Evolutionary conservation across 1,284 basidiomycete species (phyloP), one percentile per base, ranked within the genome.

Genomic region (Moniliophthora roreri): DNA sequence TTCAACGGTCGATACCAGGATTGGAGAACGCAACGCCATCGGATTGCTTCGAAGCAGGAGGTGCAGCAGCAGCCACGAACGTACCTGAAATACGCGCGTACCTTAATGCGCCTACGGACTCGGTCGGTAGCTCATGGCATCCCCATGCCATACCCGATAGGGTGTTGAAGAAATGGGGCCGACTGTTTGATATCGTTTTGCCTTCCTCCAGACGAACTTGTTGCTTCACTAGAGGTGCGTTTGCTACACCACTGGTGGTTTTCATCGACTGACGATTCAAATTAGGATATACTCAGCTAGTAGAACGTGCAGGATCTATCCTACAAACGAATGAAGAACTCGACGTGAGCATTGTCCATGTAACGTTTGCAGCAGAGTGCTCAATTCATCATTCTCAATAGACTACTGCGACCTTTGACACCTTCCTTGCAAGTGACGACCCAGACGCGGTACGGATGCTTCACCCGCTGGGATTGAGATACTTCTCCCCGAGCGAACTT

Each of bases 241-340:
- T 4, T 21, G 11, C 42, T n/a, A 44, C 32, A 47, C 50, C 40
- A 4, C 18, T 18, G 23, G 6, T 45, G 34, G 21, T 23, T n/a
- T n/a, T n/a, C n/a, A n/a, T n/a, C n/a, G n/a, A n/a, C n/a, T n/a
- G n/a, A n/a, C n/a, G n/a, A 16, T 35, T 46, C 21, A 21, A 50
- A 41, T 20, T 16, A 89, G 88, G 87, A 1, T 91, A 91, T 61
- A 87, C 87, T 0, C 83, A 79, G 52, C 73, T 90, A 16, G 87
- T 89, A 1, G 87, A 90, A 69, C 76, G 89, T 21, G 69, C 85
- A 9, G 89, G 89, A 10, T 91, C 89, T 6, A 80, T 91, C 37
- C 64, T 91, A 16, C 89, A 91, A 65, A 76, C 77, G 69, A 86
- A 86, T 53, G 81, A 84, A 63, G 64, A 66, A 4, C 73, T 89